Evolutionary conservation across 805 yeast species (phyloP), one percentile per base, ranked within the genome.

Genomic region (Pichia kluyveri): DNA sequence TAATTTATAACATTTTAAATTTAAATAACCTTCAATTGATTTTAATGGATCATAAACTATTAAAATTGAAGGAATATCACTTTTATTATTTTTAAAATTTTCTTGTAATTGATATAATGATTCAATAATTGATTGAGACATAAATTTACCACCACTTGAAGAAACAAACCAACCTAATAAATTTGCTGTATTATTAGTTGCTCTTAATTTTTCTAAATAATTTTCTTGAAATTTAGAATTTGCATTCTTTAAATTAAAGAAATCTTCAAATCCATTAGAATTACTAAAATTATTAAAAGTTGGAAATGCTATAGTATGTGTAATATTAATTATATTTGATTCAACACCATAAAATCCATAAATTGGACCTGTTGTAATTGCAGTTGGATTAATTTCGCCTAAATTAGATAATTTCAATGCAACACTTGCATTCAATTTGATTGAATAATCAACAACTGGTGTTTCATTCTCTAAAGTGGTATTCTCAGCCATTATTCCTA

Each of bases 91-190:
- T 38, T 54, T 51, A 36, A 56, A 55, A 41, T 53, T 50, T 47
- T 56, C 56, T 48, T 86, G 93, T 60, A 77, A 78, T 51, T 76
- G 77, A 42, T 80, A 77, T 68, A 87, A 72, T 38, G 80, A 73
- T 57, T 87, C 95, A 30, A 88, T 72, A 45, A 85, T 71, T 47
- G 78, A 77, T 47, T 77, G 74, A 51, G 81, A 79, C 58, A 82
- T 77, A 60, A 80, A 81, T 61, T 80, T 80, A 42, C 93, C 93
- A 38, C 84, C 75, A 45, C 71, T 69, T 30, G 88, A 73, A 41
- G 83, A 72, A 60, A 86, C 78, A 68, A 85, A 87, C 88, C 90
- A 87, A 34, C 96, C 96, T 53, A 82, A 76, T 51, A 82, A 73
- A 60, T 81, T 85, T 40, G 79, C 72, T 42, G 89, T 90, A 51